Percentiles rank a stretch among this genome's conserved stretches.
phyloP scores from a whole-genome alignment of 345 rosid genomes.

The Adansonia digitata region DNA sequence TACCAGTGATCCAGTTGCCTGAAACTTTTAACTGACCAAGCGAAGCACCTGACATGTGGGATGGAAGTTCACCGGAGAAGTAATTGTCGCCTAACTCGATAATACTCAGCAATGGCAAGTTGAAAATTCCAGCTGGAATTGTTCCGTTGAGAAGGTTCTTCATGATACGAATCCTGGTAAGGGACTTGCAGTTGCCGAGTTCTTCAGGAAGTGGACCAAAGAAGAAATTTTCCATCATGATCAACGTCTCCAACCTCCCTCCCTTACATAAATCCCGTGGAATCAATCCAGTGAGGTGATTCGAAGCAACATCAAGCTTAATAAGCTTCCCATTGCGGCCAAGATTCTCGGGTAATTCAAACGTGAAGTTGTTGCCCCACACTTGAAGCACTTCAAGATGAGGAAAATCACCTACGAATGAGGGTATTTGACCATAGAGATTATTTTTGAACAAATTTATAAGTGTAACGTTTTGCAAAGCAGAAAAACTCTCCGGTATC shows the following conservation, averaged over 20 bases:
- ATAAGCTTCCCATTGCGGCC: slow-evolving; percentile 61
- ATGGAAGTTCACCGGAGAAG: slow-evolving; percentile 74
- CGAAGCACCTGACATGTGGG: slow-evolving; percentile 42
- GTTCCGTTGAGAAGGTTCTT: slow-evolving; percentile 57
- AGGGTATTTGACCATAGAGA: slow-evolving; percentile 60
- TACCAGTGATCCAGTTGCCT: slow-evolving; percentile 55
- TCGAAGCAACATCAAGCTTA: slow-evolving; percentile 55
- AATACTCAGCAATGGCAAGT: slow-evolving; percentile 36
- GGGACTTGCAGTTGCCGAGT: slow-evolving; percentile 61
- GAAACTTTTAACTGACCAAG: slow-evolving; percentile 44
- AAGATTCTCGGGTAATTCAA: slow-evolving; percentile 53
- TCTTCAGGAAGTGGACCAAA: slow-evolving; percentile 67
- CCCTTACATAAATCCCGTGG: slow-evolving; percentile 74
- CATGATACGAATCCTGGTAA: slow-evolving; percentile 45
- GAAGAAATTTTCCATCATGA: slow-evolving; percentile 67
- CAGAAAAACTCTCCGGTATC: slow-evolving; percentile 54
- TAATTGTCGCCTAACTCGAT: slow-evolving; percentile 57
- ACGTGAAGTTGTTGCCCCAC: slow-evolving; percentile 80
- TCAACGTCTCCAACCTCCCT: slow-evolving; percentile 38
- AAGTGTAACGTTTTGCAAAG: slow-evolving; percentile 44
- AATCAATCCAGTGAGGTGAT: slow-evolving; percentile 68
- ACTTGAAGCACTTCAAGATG: slow-evolving; percentile 56
- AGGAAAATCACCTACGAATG: slow-evolving; percentile 61
- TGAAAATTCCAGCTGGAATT: slow-evolving; percentile 70
- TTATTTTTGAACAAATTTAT: slow-evolving; percentile 61